Evolutionary conservation across 2,329 filamentous ascomycete genomes (phyloP).

Genomic region (Acephala macrosclerotiorum): DNA sequence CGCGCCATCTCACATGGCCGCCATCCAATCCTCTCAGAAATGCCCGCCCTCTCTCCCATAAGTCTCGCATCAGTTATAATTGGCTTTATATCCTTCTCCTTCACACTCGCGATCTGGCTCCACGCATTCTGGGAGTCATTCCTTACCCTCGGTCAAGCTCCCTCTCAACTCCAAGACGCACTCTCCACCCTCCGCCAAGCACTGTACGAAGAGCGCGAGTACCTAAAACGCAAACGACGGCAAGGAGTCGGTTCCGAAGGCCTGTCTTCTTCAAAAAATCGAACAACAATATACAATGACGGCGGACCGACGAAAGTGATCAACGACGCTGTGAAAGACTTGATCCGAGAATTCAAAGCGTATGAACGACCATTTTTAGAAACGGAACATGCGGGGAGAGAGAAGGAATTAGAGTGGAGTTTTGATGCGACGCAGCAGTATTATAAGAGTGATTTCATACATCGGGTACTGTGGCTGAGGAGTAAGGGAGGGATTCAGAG

Average conservation of each 20-base stretch:
- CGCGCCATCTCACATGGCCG: slow-evolving; percentile 14
- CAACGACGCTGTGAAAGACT: slow-evolving; percentile 35
- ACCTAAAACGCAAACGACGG: slow-evolving; percentile 32
- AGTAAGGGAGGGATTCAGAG: slow-evolving; percentile 27
- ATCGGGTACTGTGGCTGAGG: slow-evolving; percentile 34
- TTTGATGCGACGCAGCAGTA: slow-evolving; percentile 37
- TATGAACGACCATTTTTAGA: slow-evolving; percentile 32
- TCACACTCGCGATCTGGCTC: slow-evolving; percentile 34
- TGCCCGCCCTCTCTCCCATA: slow-evolving; percentile 24
- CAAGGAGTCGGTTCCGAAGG: slow-evolving; percentile 16
- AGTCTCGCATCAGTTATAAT: slow-evolving; percentile 31
- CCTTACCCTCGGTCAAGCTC: slow-evolving; percentile 29
- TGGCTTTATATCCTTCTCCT: slow-evolving; percentile 36
- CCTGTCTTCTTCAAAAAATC: background rate
- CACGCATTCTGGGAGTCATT: slow-evolving; percentile 37
- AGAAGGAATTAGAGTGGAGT: slow-evolving; percentile 40
- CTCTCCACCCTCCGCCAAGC: slow-evolving; percentile 35
- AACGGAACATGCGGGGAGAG: slow-evolving; percentile 28
- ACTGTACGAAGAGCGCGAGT: slow-evolving; percentile 38
- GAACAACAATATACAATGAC: slow-evolving; percentile 29
- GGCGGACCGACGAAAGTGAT: slow-evolving; percentile 35
- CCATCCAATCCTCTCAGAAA: slow-evolving; percentile 3
- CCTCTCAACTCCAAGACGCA: slow-evolving; percentile 29
- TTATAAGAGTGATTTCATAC: slow-evolving; percentile 33
- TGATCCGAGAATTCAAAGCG: slow-evolving; percentile 37